These are phyloP conservation scores for Lasiosphaeriaceae sp. DNA, from an alignment of 495 filamentous ascomycete genomes.

Conservation along the genomic window DNA sequence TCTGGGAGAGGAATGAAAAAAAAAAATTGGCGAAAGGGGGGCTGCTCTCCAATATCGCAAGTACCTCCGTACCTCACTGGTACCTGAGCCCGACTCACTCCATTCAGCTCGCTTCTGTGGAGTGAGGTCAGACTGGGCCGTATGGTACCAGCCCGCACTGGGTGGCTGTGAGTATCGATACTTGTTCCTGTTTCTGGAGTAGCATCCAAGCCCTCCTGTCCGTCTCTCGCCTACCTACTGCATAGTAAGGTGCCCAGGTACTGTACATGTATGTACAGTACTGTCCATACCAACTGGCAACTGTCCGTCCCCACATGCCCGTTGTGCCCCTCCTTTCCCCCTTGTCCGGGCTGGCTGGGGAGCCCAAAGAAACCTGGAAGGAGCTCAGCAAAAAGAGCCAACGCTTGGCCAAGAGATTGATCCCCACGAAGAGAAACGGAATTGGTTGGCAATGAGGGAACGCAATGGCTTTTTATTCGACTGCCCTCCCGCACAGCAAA, in stretches of 20 bases:
- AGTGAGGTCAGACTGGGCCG: slow-evolving; percentile 20
- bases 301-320: background rate
- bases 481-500: no score
- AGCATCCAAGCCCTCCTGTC: background rate
- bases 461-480: no score
- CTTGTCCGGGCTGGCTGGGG: no score
- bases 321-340: background rate
- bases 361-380: no score
- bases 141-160: background rate
- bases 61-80: background rate
- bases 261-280: no score
- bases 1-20: background rate
- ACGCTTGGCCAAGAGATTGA: no score
- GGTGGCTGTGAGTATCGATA: slow-evolving; percentile 7
- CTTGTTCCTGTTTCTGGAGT: slow-evolving; percentile 2
- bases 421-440: no score
- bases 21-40: slow-evolving; percentile 11
- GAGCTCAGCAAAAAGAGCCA: no score
- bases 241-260: no score
- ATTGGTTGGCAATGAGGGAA: no score
- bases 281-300: no score
- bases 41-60: background rate
- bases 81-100: background rate
- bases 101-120: slow-evolving; percentile 22
- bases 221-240: background rate